Conservation (phyloP, 495 filamentous ascomycete genomes). For the Aspergillus affinis region DNA sequence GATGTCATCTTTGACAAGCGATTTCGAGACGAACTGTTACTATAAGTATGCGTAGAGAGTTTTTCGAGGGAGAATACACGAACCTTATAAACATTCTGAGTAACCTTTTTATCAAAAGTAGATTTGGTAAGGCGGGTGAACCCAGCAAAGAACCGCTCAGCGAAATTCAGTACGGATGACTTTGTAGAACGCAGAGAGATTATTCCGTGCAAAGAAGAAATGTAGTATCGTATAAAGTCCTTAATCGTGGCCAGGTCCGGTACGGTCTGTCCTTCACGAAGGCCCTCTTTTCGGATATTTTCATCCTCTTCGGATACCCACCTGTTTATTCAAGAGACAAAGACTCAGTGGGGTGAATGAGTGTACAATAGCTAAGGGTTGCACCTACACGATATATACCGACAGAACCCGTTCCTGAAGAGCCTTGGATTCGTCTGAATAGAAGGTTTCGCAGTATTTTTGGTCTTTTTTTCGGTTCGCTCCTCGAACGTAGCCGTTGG, state of each 20-base stretch:
- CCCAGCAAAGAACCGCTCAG: conserved; percentile 17
- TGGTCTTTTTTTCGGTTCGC: conserved; percentile 10
- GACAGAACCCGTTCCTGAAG: conserved; percentile 8
- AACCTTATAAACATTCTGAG: conserved; percentile 10
- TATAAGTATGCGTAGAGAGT: conserved; percentile 1
- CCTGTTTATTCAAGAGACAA: conserved; percentile 6
- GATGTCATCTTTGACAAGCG: conserved; percentile 7
- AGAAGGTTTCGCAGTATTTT: conserved; percentile 8
- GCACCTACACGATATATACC: conserved; percentile 9
- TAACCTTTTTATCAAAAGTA: conserved; percentile 10
- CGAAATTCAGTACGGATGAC: conserved; percentile 15
- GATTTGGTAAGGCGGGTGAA: conserved; percentile 14
- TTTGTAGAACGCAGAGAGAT: conserved; percentile 14
- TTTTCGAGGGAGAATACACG: neutral
- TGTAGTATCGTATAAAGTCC: conserved; percentile 20
- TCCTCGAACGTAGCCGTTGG: conserved; percentile 12
- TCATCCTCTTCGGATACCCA: conserved; percentile 10
- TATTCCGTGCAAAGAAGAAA: conserved; percentile 10
- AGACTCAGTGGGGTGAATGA: conserved; percentile 7
- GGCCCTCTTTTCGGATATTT: conserved; percentile 9
- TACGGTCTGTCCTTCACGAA: conserved; percentile 12
- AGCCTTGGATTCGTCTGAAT: conserved; percentile 8
- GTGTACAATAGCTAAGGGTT: conserved; percentile 2
- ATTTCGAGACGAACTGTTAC: conserved; percentile 8
- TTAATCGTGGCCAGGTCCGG: conserved; percentile 18